Evolutionary conservation across 371 early-diverging fungal species (phyloP).

Genomic region (Haplosporangium sp.): DNA sequence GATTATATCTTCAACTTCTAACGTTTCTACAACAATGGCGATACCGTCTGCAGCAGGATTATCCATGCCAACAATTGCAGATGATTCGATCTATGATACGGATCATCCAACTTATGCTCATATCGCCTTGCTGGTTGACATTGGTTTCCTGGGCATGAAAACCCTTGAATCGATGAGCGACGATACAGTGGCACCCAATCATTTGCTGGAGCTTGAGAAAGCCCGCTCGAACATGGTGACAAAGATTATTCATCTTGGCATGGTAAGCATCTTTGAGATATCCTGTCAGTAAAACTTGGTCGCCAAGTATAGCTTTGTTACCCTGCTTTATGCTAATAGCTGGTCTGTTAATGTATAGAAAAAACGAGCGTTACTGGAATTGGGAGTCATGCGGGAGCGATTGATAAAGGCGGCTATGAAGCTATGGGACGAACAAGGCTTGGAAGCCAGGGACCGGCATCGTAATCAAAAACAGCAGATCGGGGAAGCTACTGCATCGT

Average conservation of each 20-base stretch:
- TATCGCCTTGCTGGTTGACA: conserved; percentile 33
- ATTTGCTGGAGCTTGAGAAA: conserved; percentile 36
- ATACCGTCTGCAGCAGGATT: background rate
- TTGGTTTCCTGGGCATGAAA: conserved; percentile 31
- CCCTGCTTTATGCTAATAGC: background rate
- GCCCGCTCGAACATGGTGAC: conserved; percentile 47
- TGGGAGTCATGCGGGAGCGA: conserved; percentile 28
- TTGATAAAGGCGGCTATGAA: conserved; percentile 24
- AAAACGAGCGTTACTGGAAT: conserved; percentile 44
- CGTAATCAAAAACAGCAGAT: background rate
- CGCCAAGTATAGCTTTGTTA: background rate
- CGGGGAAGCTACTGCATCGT: background rate
- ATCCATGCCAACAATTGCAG: background rate
- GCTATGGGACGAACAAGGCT: conserved; percentile 24
- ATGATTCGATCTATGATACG: conserved; percentile 16
- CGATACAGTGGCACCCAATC: background rate
- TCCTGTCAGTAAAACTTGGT: background rate
- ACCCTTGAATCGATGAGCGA: conserved; percentile 26
- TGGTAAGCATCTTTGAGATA: conserved; percentile 26
- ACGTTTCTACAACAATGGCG: background rate
- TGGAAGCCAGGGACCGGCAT: background rate
- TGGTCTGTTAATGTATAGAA: conserved; percentile 19
- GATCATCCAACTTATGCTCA: conserved; percentile 39
- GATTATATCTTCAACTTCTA: background rate
- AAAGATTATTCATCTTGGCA: conserved; percentile 43